A percentile compares a stretch with the other conserved stretches of the same genome.
Conservation (phyloP, 257 asterid genomes). For the Ocimum tenuiflorum region DNA sequence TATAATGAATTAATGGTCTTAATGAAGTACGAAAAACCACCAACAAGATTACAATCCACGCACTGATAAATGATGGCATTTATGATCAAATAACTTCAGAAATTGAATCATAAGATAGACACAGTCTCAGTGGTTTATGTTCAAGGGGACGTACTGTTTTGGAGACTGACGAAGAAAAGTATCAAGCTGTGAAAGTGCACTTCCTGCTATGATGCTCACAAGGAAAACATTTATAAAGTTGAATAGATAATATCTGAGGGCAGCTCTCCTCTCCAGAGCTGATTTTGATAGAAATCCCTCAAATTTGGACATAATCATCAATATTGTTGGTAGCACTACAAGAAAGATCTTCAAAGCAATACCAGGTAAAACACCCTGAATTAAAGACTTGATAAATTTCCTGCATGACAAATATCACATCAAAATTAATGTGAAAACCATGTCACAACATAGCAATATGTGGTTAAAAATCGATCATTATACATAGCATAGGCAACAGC, state of each 20-base stretch:
- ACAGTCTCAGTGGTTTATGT: background rate
- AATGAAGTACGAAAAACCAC: background rate
- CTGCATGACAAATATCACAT: slow-evolving; percentile 40
- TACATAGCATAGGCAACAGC: background rate
- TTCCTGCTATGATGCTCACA: slow-evolving; percentile 77
- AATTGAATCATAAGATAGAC: slow-evolving; percentile 2
- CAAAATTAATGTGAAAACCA: slow-evolving; percentile 1
- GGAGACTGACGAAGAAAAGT: slow-evolving; percentile 54
- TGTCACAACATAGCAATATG: too few species aligned
- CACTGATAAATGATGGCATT: background rate
- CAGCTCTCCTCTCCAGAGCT: slow-evolving; percentile 84
- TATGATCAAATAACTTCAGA: background rate
- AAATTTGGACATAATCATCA: slow-evolving; percentile 82
- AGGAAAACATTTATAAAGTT: slow-evolving; percentile 84
- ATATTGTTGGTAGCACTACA: slow-evolving; percentile 61
- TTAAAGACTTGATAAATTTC: slow-evolving; percentile 54
- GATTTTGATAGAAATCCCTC: slow-evolving; percentile 75
- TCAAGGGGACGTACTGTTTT: slow-evolving; percentile 44
- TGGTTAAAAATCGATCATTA: background rate
- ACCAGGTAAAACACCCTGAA: slow-evolving; percentile 90
- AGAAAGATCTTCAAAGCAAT: slow-evolving; percentile 85
- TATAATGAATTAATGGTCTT: background rate
- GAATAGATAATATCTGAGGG: slow-evolving; percentile 67
- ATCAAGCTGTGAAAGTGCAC: slow-evolving; percentile 68
- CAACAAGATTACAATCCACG: background rate